Base-by-base conservation (phyloP, 1,139 yeast species). In the Pichia sp. region DNA sequence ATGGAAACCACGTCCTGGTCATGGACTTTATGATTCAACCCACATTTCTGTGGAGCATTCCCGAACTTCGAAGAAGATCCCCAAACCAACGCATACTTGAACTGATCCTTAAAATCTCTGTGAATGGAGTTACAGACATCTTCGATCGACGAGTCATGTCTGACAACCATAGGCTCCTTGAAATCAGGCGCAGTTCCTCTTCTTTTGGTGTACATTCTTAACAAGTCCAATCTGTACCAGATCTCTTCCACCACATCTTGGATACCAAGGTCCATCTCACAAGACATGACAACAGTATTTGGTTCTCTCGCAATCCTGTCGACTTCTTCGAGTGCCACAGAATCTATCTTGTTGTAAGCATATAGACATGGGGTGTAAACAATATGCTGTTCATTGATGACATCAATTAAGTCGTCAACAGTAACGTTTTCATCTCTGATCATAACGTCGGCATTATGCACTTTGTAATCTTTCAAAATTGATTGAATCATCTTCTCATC, bases 1-100 rank as follows among this genome's bases (percentile, higher is more conserved):
- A 91, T 77, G 41, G 93, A 82, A 12, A 91, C 88, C 21, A 91
- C 98, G 57, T 91, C 98, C 54, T 88, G 97, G 54, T 91, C 98
- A 47, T 84, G 78, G 14, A 91, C 79, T 30, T 68, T 68, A 57
- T 91, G 98, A 44, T 60, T 72, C 42, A 91, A 66, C 1, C 98
- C 97, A 66, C 97, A 88, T 56, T 87, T 87, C 55, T 91, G 98
- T 2, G 98, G 98, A 29, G 93, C 84, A 56, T 87, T 96, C 12
- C 59, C 59, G 26, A 53, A 54, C 58, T 91, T 91, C 6, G 96
- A 84, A 35, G 94, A 81, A 1, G 88, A 78, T 0, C 98, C 98
- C 97, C 97, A 91, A 10, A 91, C 96, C 51, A 87, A 63, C 1
- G 97, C 97, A 57, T 87, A 86, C 56, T 87, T 84, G 66, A 91